A percentile compares a stretch with the other conserved stretches of the same genome.
These are phyloP conservation scores for Populus hybrid DNA, from an alignment of 441 rosid species.

Conservation along the genomic window DNA sequence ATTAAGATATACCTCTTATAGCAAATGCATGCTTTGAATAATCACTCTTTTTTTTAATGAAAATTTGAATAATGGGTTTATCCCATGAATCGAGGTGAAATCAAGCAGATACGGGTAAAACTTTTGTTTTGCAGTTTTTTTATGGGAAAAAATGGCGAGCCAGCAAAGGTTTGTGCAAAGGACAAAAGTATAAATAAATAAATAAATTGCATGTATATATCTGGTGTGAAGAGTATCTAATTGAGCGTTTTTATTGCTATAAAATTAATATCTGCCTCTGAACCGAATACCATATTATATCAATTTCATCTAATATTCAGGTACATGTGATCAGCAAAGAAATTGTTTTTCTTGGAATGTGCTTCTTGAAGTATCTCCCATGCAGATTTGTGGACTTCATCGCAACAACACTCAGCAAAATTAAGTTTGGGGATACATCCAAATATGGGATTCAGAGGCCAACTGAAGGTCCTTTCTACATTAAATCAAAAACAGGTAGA, in stretches of 20 bases:
- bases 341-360: slow-evolving; percentile 37
- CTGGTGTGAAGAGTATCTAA: too few species aligned
- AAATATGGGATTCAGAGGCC: slow-evolving; percentile 51
- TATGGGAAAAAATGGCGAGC: too few species aligned
- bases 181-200: too few species aligned
- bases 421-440: slow-evolving; percentile 25
- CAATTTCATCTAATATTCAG: slow-evolving; percentile 16
- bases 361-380: slow-evolving; percentile 30
- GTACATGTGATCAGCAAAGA: slow-evolving; percentile 41
- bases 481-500: slow-evolving; percentile 32
- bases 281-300: not conserved
- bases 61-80: not conserved
- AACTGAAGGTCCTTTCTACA: slow-evolving; percentile 35
- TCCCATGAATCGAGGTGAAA: not conserved
- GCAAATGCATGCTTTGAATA: not conserved
- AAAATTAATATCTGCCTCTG: too few species aligned
- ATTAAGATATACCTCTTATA: too few species aligned
- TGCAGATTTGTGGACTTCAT: slow-evolving; percentile 33
- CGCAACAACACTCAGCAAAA: slow-evolving; percentile 14
- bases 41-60: too few species aligned
- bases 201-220: too few species aligned
- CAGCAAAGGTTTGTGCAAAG: too few species aligned
- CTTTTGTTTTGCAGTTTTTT: not conserved
- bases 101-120: not conserved
- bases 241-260: too few species aligned